Conservation (phyloP, 2,329 filamentous ascomycete species). For the Calonectria ilicicola region DNA sequence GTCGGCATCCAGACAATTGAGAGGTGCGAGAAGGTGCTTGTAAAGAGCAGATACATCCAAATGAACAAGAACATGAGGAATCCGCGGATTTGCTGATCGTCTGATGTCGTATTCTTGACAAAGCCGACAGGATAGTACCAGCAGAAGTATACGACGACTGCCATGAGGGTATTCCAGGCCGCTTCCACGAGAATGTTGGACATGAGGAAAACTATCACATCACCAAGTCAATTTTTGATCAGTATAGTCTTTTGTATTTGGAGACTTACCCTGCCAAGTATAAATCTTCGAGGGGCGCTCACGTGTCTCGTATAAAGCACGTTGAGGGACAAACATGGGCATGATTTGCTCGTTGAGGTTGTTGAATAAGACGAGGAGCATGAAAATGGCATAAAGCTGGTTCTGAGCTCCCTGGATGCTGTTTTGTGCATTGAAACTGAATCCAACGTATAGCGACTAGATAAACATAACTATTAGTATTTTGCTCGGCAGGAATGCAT, state of each 20-base stretch:
- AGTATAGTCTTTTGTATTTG: rapidly evolving
- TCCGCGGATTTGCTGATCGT: conserved; percentile 56
- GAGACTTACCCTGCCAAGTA: conserved; percentile 42
- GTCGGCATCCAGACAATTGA: conserved; percentile 70
- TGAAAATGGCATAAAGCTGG: conserved; percentile 76
- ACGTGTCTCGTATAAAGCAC: conserved; percentile 74
- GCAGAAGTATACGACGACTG: conserved; percentile 69
- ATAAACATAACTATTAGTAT: background rate
- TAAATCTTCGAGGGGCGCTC: conserved; percentile 76
- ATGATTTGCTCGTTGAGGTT: conserved; percentile 70
- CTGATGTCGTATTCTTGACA: conserved; percentile 66
- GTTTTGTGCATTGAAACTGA: conserved; percentile 66
- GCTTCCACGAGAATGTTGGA: conserved; percentile 71
- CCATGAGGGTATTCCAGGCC: conserved; percentile 71
- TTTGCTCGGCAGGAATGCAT: background rate
- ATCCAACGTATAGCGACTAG: conserved; percentile 70
- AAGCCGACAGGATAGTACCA: conserved; percentile 77
- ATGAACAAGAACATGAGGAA: conserved; percentile 72
- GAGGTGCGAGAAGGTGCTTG: conserved; percentile 73
- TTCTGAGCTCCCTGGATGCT: conserved; percentile 78
- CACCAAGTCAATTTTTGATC: background rate
- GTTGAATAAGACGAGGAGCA: conserved; percentile 76
- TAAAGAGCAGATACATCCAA: conserved; percentile 72
- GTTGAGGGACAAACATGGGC: conserved; percentile 77
- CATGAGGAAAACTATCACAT: conserved; percentile 61